Base-by-base conservation (phyloP, 768 basidiomycete species). In the Pleurotus platypus region DNA sequence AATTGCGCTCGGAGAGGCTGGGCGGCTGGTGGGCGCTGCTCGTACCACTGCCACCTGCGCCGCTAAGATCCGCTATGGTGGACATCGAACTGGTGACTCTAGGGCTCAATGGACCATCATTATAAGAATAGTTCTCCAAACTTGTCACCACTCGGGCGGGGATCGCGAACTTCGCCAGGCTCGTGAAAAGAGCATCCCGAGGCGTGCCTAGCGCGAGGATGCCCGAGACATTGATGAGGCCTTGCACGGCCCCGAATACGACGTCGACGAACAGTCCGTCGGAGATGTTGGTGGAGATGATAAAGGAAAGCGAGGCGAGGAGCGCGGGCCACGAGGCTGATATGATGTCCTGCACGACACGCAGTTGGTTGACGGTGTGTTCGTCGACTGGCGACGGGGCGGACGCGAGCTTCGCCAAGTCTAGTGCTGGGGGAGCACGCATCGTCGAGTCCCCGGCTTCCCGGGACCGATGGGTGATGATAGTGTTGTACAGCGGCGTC, bases 321-420 rank as follows among this genome's bases (percentile, higher is more conserved):
- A 98, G 76, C 1, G 94, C 92, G 0, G 96, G 96, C 95, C 95
- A 99, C 0, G 88, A 89, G 46, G 82, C 84, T 40, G 89, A 87
- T 40, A 96, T 80, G 83, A 98, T 94, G 30, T 82, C 84, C 48
- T 83, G 79, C 0, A 91, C 84, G 7, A 84, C 79, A 6, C 67
- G 68, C 9, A 94, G 79, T 16, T 86, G 82, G 38, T 73, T 72
- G 13, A 35, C 15, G 2, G 79, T 73, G 1, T 76, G 70, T 15
- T 86, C 82, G 7, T 75, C 67, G 4, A 69, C 62, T 1, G 86
- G 76, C 1, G 89, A 73, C 0, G 79, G 69, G 6, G 77, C 64
- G 4, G 89, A 66, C 62, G 92, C 86, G 1, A 89, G 73, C 0
- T 78, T 69, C 5, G 77, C 64, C 4, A 89, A 66, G 62, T 92